phyloP scores from a whole-genome alignment of 2,329 filamentous ascomycete genomes.

The Juglanconis juglandina region DNA sequence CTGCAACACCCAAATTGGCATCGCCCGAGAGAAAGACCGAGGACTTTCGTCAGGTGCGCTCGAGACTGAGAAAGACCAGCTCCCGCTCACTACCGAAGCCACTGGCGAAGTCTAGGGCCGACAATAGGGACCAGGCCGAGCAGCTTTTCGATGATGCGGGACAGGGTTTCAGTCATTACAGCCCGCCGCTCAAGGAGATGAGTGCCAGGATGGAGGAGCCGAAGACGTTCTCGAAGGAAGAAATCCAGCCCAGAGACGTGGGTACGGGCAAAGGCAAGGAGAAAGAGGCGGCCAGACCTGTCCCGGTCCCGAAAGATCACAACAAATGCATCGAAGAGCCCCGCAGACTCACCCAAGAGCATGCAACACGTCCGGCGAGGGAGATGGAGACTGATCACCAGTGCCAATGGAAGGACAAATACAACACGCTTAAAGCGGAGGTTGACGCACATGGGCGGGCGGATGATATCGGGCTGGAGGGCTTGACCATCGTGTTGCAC shows the following conservation, averaged over 20 bases:
- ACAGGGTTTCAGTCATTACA: neutral
- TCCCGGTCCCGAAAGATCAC: neutral
- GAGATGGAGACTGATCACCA: slow-evolving; percentile 29
- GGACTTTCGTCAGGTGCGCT: neutral
- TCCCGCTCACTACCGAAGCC: neutral
- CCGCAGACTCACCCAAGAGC: neutral
- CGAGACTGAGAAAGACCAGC: neutral
- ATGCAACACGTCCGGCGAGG: neutral
- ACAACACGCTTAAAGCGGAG: slow-evolving; percentile 38
- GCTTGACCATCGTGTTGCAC: slow-evolving; percentile 50
- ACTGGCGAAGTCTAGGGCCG: neutral
- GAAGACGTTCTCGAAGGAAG: neutral
- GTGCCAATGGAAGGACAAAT: slow-evolving; percentile 41
- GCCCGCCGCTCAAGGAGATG: neutral
- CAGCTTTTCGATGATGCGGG: neutral
- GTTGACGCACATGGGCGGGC: slow-evolving; percentile 23
- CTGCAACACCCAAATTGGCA: neutral
- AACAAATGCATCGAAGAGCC: neutral
- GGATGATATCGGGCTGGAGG: slow-evolving; percentile 42
- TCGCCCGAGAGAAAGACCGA: neutral
- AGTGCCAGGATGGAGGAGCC: neutral
- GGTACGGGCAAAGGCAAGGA: neutral
- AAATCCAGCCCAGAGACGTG: neutral
- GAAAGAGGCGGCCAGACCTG: neutral
- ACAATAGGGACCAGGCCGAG: neutral